Evolutionary conservation across 257 asterid species (phyloP), one percentile per base, ranked within the genome.

Genomic region (Fraxinus anomala): DNA sequence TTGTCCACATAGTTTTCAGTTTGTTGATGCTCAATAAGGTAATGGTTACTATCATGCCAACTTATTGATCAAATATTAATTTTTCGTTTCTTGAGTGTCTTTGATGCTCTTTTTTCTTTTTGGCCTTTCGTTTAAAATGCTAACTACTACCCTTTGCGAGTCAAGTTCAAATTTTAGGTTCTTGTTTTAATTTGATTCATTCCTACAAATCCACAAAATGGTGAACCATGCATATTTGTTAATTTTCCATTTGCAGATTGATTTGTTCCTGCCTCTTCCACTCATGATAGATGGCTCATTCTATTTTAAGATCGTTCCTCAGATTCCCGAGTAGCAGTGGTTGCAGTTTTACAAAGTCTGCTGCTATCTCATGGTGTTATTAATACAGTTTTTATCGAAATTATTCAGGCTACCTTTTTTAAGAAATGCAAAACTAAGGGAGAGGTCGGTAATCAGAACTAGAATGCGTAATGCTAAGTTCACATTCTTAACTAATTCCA

Each of bases 231-330:
- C 39, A 5, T 83, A 54, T 13, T 75, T 39, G 36, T 5, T 66
- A 63, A n/a, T 74, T 34, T 59, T 19, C 63, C 28, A 39, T 34
- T 72, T 59, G 82, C 81, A 77, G 86, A 74, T 80, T 75, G 31
- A 68, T 61, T 36, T 70, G 2, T 39, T 54, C 70, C 67, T 68
- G 40, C 69, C 73, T 63, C 42, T 47, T 13, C 34, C 34, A 65
- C 76, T 73, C 82, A 79, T 51, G 16, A 47, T 63, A 72, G 82
- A 89, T 88, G 95, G 87, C 87, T 37, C 85, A 81, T 78, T 88
- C 82, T 67, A 70, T 85, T 75, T 37, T 81, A 23, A 88, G 83
- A 81, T 80, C 89, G 28, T 75, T 85, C 51, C 68, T 88, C 7
- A 80, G 88, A 81, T 72, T 85, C 72, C 89, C 90, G 7, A 80